Base-by-base conservation (phyloP, 345 rosid species). In the Gynandropsis gynandra region DNA sequence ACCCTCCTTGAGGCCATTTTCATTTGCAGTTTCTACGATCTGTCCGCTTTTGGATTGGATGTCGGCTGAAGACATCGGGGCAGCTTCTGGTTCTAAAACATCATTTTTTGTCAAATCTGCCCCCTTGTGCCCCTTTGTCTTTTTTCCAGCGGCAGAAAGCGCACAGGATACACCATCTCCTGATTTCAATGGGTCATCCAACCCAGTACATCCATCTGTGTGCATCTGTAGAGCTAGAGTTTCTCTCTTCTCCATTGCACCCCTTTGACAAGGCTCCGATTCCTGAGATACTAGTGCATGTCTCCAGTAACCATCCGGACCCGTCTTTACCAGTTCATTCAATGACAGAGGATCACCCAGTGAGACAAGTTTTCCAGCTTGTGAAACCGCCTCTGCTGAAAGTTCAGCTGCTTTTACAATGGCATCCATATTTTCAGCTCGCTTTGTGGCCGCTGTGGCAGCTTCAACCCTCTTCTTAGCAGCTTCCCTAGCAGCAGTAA, bases 341-440 rank as follows among this genome's bases (percentile, higher is more conserved):
- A 88, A 71, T 50, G 78, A 59, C 47, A 79, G 65, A 65, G 83
- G 79, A 57, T 81, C 92, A 15, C 85, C 87, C 95, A 93, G 74
- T 5, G 89, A 79, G 57, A 83, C 93, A 48, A 88, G 77, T 66
- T 75, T 88, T 56, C 97, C 97, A 58, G 95, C 97, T 71, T 85
- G 97, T 36, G 87, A 75, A 34, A 88, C 95, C 27, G 99, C 97
- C 62, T 80, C 97, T 12, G 87, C 88, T 55, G 99, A 97, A 69
- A 88, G 70, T 64, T 85, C 89, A 19, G 99, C 99, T 72, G 99
- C 99, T 69, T 74, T 88, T 20, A 93, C 79, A 55, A 88, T 71
- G 14, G 97, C 86, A 72, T 81, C 87, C 72, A 85, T 72, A 67
- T 88, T 93, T 72, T 93, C 96, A 74, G 95, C 97, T 65, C 54